These are phyloP conservation scores for Hypoxylon sp. DNA, from an alignment of 2,329 filamentous ascomycete species.

Conservation along the genomic window DNA sequence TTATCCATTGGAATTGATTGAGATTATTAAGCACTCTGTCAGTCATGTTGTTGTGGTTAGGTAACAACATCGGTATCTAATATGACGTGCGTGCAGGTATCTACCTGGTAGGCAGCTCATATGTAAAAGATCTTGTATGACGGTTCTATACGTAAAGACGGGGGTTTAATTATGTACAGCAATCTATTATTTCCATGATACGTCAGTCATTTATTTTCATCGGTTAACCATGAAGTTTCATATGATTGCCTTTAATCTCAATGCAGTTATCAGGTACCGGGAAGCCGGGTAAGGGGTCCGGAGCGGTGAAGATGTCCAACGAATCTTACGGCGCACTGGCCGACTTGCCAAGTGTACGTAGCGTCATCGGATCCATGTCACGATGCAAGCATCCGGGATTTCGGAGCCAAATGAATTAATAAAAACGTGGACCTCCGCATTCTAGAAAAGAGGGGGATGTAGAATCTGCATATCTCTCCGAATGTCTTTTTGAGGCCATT, in stretches of 20 bases:
- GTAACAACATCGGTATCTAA: too few relatives aligned
- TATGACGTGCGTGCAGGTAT: too few relatives aligned
- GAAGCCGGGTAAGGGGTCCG: slow-evolving; percentile 7
- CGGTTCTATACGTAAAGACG: not conserved
- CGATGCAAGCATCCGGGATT: slow-evolving; percentile 22
- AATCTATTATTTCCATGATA: not conserved
- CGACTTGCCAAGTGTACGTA: slow-evolving; percentile 37
- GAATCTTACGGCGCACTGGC: slow-evolving; percentile 37
- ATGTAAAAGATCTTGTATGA: not conserved
- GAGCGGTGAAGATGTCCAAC: slow-evolving; percentile 33
- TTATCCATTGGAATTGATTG: not conserved
- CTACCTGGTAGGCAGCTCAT: too few relatives aligned
- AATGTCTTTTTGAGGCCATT: slow-evolving; percentile 3
- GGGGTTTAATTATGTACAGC: not conserved
- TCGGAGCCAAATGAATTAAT: slow-evolving; percentile 17
- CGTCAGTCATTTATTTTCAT: not conserved
- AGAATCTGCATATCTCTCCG: not conserved
- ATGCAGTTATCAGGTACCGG: slow-evolving; percentile 21
- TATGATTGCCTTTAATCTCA: slow-evolving; percentile 1
- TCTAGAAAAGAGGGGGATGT: slow-evolving; percentile 8
- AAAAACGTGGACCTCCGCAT: slow-evolving; percentile 28
- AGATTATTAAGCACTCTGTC: not conserved
- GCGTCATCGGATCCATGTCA: slow-evolving; percentile 39
- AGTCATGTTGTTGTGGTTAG: too few relatives aligned
- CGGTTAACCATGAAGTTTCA: not conserved